phyloP scores from a whole-genome alignment of 179 eudicot species.

The Spergularia azorica region DNA sequence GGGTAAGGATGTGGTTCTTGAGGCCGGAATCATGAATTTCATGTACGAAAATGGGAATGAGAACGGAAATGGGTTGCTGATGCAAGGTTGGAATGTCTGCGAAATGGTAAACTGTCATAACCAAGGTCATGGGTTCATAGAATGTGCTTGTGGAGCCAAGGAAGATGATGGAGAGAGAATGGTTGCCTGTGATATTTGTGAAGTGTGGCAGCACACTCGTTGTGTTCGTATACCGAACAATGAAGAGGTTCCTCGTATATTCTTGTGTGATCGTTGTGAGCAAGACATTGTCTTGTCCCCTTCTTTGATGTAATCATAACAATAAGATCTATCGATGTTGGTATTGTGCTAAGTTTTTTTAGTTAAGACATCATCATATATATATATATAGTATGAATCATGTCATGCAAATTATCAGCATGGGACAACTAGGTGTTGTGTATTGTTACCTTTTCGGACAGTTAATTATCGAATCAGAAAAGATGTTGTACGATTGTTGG shows the following conservation, averaged over 20 bases:
- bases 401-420: no score
- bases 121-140: slow-evolving; percentile 41
- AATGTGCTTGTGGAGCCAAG: slow-evolving; percentile 82
- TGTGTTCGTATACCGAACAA: slow-evolving; percentile 72
- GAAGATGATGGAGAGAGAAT: slow-evolving; percentile 87
- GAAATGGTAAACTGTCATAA: slow-evolving; percentile 29
- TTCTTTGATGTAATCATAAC: slow-evolving; percentile 28
- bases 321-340: no score
- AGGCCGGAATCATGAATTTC: slow-evolving; percentile 22
- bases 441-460: no score
- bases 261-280: slow-evolving; percentile 76
- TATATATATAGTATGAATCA: no score
- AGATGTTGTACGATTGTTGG: no score
- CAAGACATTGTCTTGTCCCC: slow-evolving; percentile 69
- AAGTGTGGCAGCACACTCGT: slow-evolving; percentile 85
- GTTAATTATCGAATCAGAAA: no score
- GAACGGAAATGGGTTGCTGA: slow-evolving; percentile 15
- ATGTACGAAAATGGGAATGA: slow-evolving; percentile 13
- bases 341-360: no score
- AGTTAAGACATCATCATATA: no score
- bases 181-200: slow-evolving; percentile 91
- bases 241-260: slow-evolving; percentile 73
- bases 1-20: slow-evolving; percentile 49
- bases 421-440: no score
- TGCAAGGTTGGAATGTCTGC: slow-evolving; percentile 33